Base-by-base conservation (phyloP, 257 asterid species). In the Cinchona pubescens region DNA sequence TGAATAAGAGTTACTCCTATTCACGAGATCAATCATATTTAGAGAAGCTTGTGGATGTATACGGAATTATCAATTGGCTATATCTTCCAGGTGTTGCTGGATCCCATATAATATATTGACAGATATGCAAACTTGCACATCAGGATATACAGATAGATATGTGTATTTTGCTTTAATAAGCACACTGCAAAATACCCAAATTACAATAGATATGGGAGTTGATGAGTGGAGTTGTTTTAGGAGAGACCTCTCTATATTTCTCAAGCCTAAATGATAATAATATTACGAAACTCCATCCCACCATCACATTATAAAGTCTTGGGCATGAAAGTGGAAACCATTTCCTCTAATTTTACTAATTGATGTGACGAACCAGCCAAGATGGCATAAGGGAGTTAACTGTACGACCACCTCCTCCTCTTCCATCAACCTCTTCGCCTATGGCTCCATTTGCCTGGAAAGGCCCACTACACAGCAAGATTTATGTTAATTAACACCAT, bases 281-380 rank as follows among this genome's bases (percentile, higher is more conserved):
- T n/a, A n/a, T n/a, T n/a, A n/a, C n/a, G n/a, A 18, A 25, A 0
- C 19, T 13, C 27, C 72, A 45, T 68, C 67, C 32, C 1, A 14
- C 7, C 37, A 58, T 45, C 25, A 46, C 27, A 13, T 27, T 19
- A 13, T 55, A 40, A 62, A 19, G 42, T 45, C n/a, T 18, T 25
- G 35, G 23, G 46, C 32, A 1, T 56, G 30, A 23, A 23, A n/a
- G 32, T 2, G 30, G 15, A 14, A 35, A 60, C 10, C 23, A 19
- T 15, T 55, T 27, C 18, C 55, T 37, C n/a, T 14, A n/a, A n/a
- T 8, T 38, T 46, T 74, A 11, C 37, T 73, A 78, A 70, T 79
- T 71, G 46, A 53, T 69, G 13, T 61, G 86, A 59, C 73, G 81
- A 75, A 82, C 70, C 78, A 86, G 62, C 90, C 90, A 86, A 15